Base-by-base conservation (phyloP, 2,329 filamentous ascomycete genomes). In the Stagonosporopsis chrysanthemi region DNA sequence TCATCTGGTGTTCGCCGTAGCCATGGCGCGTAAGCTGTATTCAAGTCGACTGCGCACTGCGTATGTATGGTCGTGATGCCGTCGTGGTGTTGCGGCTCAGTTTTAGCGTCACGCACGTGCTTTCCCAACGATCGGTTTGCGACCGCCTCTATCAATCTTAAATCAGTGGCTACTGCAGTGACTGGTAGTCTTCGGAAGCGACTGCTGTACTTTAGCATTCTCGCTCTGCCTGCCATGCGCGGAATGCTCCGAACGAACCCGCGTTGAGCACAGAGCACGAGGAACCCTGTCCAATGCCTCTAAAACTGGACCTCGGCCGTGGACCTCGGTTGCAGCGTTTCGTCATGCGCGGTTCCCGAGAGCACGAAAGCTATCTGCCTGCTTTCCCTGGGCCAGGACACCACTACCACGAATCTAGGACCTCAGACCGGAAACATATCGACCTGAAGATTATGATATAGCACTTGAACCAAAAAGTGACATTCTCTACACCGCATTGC, bases 291-390 rank as follows among this genome's bases (percentile, higher is more conserved):
- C 35, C 24, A 45, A 41, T 12, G 19, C 28, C 19, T 35, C 15
- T 12, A 35, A 36, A 43, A 42, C 60, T 70, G 64, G 68, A 74
- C 72, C 71, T 75, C 73, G 63, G 56, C 56, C 60, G 51, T 71
- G 60, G 66, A 72, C 72, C 73, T 75, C 73, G 73, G 73, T 58
- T 72, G 66, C 63, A 63, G 64, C 66, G 66, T 63, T 61, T 64
- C 62, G 61, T 60, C 63, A 65, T 55, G 66, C 60, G 59, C 63
- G 50, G 49, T 50, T 58, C 53, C 54, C 56, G 56, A 62, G 63
- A 63, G 56, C 60, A 60, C 48, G 60, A 62, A 51, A 46, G 47
- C 60, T 56, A 46, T 54, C 42, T 64, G 57, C 53, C 64, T 62
- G 55, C 63, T 53, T 58, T 56, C 31, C 31, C 31, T 26, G 19